Evolutionary conservation across 352 stramenopile species (phyloP), one percentile per base, ranked within the genome.

Genomic region (Phytophthora hybrid): DNA sequence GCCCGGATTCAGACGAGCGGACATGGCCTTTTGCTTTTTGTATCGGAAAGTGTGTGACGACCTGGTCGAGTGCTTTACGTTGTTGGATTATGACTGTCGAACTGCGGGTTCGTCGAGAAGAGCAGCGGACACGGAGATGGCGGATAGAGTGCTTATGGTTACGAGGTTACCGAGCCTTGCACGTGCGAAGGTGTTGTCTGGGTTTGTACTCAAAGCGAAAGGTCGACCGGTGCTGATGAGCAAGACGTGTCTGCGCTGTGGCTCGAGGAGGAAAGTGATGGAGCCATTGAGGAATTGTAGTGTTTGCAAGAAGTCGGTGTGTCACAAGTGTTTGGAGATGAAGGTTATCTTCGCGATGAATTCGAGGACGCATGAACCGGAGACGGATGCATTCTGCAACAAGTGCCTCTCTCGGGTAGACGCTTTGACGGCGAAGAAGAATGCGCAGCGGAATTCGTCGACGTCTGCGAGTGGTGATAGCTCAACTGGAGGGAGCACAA

Each of bases 271-370:
- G 4, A 83, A 80, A 16, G 62, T 80, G 44, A 56, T 73, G 5
- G 78, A 87, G 31, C 69, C 76, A 26, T 65, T 82, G 0, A 66
- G 71, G 2, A 76, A 71, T 14, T 91, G 83, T 51, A 69, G 73
- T 4, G 80, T 89, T 26, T 91, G 83, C 67, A 83, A 83, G 37
- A 85, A 85, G 66, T 80, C 73, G 8, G 77, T 90, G 23, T 90
- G 84, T 44, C 63, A 58, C 1, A 64, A 68, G 6, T 91, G 84
- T 53, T 73, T 54, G 13, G 59, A 77, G 58, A 26, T 74, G 16
- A 84, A 81, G 54, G 23, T 34, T 1, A 62, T 88, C 9, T 85
- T 84, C 34, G 65, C 74, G 0, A 39, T 89, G n/a, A 72, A 89
- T 51, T 53, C 67, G 0, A 34, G 71, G 34, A 86, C 73, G 14